These are phyloP conservation scores for Mollisiaceae sp. DNA, from an alignment of 2,329 filamentous ascomycete species.

Conservation along the genomic window DNA sequence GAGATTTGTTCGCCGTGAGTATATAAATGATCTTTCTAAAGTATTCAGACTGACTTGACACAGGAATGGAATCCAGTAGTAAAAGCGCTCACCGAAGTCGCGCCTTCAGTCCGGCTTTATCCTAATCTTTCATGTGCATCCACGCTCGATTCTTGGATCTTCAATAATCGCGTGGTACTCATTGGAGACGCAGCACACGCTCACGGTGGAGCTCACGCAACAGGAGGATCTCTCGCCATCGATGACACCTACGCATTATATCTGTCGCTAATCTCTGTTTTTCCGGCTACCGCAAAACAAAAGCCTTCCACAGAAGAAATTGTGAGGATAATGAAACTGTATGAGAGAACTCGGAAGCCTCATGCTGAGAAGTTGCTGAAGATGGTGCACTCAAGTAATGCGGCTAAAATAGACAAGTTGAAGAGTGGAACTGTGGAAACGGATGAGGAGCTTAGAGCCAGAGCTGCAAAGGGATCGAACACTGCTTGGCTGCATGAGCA, in stretches of 20 bases:
- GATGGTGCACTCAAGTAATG: not conserved
- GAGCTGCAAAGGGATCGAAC: slow-evolving; percentile 59
- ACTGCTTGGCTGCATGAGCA: slow-evolving; percentile 37
- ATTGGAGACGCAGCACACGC: slow-evolving; percentile 47
- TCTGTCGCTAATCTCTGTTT: slow-evolving; percentile 27
- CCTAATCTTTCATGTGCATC: slow-evolving; percentile 42
- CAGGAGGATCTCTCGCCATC: slow-evolving; percentile 46
- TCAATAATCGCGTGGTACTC: slow-evolving; percentile 39
- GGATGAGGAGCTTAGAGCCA: slow-evolving; percentile 44
- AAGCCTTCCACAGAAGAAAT: slow-evolving; percentile 26
- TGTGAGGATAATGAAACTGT: slow-evolving; percentile 38
- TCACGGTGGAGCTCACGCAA: slow-evolving; percentile 46
- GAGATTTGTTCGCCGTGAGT: slow-evolving; percentile 37
- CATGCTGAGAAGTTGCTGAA: slow-evolving; percentile 39
- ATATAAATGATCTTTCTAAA: not conserved
- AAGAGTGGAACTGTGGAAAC: slow-evolving; percentile 18
- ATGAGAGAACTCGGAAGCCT: slow-evolving; percentile 43
- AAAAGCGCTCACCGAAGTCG: slow-evolving; percentile 40
- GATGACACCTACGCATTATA: slow-evolving; percentile 46
- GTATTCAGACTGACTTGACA: not conserved
- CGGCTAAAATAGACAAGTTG: not conserved
- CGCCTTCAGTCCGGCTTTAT: slow-evolving; percentile 42
- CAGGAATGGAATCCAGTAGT: slow-evolving; percentile 45
- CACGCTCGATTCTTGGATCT: slow-evolving; percentile 40
- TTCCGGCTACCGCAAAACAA: slow-evolving; percentile 18